Percentiles rank a stretch among this genome's conserved stretches.
Conservation (phyloP, 352 stramenopile species). For the Phytophthora cactorum region DNA sequence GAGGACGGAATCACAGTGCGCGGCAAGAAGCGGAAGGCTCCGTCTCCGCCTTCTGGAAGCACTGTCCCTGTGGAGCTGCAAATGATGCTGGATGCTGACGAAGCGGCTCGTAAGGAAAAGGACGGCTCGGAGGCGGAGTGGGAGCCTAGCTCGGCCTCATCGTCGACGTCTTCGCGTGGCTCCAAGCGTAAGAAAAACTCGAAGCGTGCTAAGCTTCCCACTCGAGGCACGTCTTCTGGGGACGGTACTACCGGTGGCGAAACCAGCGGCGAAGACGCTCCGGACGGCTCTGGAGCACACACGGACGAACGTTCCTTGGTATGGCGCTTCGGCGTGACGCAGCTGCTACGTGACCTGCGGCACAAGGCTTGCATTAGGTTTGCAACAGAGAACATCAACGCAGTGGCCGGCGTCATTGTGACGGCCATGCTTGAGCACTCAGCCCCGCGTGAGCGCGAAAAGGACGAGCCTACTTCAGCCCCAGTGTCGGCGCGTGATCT, state of each 20-base stretch:
- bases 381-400: slow-evolving; percentile 87
- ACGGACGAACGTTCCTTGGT: slow-evolving; percentile 79
- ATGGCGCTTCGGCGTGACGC: slow-evolving; percentile 80
- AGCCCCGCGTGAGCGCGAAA: slow-evolving; percentile 82
- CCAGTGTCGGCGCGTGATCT: slow-evolving; percentile 83
- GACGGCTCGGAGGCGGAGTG: slow-evolving; percentile 71
- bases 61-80: slow-evolving; percentile 83
- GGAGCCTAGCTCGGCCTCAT: slow-evolving; percentile 42
- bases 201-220: slow-evolving; percentile 85
- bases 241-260: slow-evolving; percentile 27
- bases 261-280: slow-evolving; percentile 41
- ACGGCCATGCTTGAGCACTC: slow-evolving; percentile 82
- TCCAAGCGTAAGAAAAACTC: slow-evolving; percentile 72
- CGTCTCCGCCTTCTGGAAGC: slow-evolving; percentile 38
- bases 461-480: slow-evolving; percentile 76
- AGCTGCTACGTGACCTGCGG: slow-evolving; percentile 82
- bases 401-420: slow-evolving; percentile 81
- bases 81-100: slow-evolving; percentile 86
- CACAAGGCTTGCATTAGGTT: slow-evolving; percentile 84
- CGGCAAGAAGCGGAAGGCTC: slow-evolving; percentile 64
- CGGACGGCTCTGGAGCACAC: slow-evolving; percentile 20
- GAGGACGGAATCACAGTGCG: slow-evolving; percentile 81
- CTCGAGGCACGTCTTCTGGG: slow-evolving; percentile 43
- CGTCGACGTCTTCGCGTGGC: slow-evolving; percentile 35
- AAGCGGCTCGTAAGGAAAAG: slow-evolving; percentile 47